Percentiles rank a stretch among this genome's conserved stretches.
phyloP scores from a whole-genome alignment of 352 stramenopile species.

The Pilasporangium apinafurcum region DNA sequence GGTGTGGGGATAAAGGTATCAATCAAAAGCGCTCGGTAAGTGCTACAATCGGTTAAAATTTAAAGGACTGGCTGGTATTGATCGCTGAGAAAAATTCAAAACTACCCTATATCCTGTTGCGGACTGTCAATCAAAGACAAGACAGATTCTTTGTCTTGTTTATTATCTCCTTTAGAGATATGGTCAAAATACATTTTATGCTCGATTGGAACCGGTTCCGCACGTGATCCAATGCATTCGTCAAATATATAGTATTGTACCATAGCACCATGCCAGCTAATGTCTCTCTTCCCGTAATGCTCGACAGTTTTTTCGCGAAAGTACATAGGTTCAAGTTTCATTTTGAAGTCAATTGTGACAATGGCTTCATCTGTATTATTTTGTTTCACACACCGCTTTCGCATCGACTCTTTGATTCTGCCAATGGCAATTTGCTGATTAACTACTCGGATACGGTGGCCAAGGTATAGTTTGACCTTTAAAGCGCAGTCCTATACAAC shows the following conservation, averaged over 20 bases:
- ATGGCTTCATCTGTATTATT: slow-evolving; percentile 10
- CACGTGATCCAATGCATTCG: neutral
- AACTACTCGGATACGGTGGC: slow-evolving; percentile 9
- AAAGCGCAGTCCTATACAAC: slow-evolving; percentile 1
- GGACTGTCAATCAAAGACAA: no score
- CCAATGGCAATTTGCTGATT: slow-evolving; percentile 12
- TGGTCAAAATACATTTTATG: slow-evolving; percentile 18
- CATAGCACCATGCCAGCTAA: slow-evolving; percentile 19
- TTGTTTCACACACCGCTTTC: neutral
- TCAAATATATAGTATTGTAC: slow-evolving; percentile 10
- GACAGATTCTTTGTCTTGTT: no score
- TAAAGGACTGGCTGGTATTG: no score
- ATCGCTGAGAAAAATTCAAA: no score
- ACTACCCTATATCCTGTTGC: no score
- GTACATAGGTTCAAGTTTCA: slow-evolving; percentile 20
- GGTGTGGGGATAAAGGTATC: no score
- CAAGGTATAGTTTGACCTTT: slow-evolving; percentile 7
- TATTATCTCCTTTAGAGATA: slow-evolving; percentile 9
- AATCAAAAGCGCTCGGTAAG: no score
- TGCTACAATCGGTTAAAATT: no score
- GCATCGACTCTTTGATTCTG: neutral
- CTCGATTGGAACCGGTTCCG: slow-evolving; percentile 7
- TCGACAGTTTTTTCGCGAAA: slow-evolving; percentile 22
- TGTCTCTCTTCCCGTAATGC: slow-evolving; percentile 23
- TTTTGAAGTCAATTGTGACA: slow-evolving; percentile 28